Evolutionary conservation across 352 stramenopile species (phyloP).

Genomic region (Blastocystis sp.): DNA sequence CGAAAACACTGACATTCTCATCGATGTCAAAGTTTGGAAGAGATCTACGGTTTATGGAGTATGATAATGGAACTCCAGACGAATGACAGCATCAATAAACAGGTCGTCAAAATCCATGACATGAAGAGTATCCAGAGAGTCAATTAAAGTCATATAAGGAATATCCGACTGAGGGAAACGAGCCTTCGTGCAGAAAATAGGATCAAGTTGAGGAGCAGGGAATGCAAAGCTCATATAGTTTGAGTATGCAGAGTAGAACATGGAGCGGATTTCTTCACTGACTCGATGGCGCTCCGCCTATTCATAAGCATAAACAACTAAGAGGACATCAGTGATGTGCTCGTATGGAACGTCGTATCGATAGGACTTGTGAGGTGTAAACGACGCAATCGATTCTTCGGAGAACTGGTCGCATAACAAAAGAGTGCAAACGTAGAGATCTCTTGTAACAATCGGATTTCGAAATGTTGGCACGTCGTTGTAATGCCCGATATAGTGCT

Average conservation of each 20-base stretch:
- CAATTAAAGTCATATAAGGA: constrained; percentile 74
- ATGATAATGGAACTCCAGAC: neutral
- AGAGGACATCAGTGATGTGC: neutral
- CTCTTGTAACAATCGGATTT: neutral
- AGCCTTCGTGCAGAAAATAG: neutral
- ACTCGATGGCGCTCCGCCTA: neutral
- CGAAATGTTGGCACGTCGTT: neutral
- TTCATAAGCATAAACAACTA: neutral
- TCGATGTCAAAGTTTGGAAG: constrained; percentile 74
- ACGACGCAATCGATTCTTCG: neutral
- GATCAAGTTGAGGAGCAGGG: constrained; percentile 27
- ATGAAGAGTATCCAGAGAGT: constrained; percentile 80
- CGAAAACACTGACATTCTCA: constrained; percentile 83
- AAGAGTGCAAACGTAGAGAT: constrained; percentile 2
- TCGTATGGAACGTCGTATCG: neutral
- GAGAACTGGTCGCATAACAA: constrained; percentile 27
- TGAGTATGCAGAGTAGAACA: constrained; percentile 11
- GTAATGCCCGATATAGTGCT: neutral
- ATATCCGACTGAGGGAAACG: constrained; percentile 14
- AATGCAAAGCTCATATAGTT: constrained; percentile 24
- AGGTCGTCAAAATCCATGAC: constrained; percentile 75
- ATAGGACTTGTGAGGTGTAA: neutral
- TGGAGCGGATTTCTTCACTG: neutral
- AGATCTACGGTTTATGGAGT: neutral
- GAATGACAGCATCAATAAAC: constrained; percentile 71